Percentiles rank a stretch among this genome's conserved stretches.
These are phyloP conservation scores for Allantophomopsis lycopodina DNA, from an alignment of 2,329 filamentous ascomycete genomes.

Conservation along the genomic window DNA sequence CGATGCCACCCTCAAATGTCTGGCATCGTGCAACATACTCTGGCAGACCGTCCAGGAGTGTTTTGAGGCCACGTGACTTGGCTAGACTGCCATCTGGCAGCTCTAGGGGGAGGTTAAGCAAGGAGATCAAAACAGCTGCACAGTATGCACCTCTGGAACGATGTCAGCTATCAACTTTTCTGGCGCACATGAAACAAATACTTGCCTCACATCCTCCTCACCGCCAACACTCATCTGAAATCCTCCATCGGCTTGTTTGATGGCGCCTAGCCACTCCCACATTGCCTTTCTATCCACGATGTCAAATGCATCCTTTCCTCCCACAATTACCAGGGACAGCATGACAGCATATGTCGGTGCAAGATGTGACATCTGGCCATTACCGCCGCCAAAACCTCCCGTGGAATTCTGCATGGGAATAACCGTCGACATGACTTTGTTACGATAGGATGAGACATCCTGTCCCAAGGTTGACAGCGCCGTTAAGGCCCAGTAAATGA, in stretches of 20 bases:
- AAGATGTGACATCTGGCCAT: slow-evolving; percentile 78
- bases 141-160: slow-evolving; percentile 71
- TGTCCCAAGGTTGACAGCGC: slow-evolving; percentile 65
- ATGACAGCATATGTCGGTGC: slow-evolving; percentile 80
- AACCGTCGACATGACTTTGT: slow-evolving; percentile 61
- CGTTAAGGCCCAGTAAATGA: slow-evolving; percentile 83
- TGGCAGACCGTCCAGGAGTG: slow-evolving; percentile 59
- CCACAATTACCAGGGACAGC: slow-evolving; percentile 66
- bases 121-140: slow-evolving; percentile 68
- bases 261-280: slow-evolving; percentile 78
- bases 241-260: slow-evolving; percentile 83
- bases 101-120: slow-evolving; percentile 72
- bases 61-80: slow-evolving; percentile 43
- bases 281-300: slow-evolving; percentile 70
- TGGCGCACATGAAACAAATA: slow-evolving; percentile 3
- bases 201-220: slow-evolving; percentile 82
- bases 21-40: slow-evolving; percentile 77
- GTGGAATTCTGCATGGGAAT: slow-evolving; percentile 66
- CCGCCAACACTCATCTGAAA: slow-evolving; percentile 78
- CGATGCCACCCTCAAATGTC: slow-evolving; percentile 90
- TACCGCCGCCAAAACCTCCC: slow-evolving; percentile 89
- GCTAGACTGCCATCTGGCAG: slow-evolving; percentile 62
- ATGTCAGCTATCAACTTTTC: slow-evolving; percentile 8
- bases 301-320: slow-evolving; percentile 58
- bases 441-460: slow-evolving; percentile 51